These are phyloP conservation scores for Scleromitrula shiraiana DNA, from an alignment of 2,329 filamentous ascomycete species.

Conservation along the genomic window DNA sequence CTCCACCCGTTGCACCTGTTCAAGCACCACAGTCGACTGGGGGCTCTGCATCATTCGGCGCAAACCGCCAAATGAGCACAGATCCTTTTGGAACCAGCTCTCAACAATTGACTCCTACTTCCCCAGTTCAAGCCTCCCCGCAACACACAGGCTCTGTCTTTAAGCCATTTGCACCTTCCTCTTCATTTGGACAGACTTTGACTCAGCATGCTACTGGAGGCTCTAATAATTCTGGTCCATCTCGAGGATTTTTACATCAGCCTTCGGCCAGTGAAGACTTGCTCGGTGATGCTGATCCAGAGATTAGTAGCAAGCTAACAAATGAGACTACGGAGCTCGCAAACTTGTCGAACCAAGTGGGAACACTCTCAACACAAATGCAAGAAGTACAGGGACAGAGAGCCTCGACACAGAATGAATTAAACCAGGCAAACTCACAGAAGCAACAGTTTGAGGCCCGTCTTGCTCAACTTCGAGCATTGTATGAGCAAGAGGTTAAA, in stretches of 20 bases:
- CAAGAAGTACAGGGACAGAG: constrained; percentile 85
- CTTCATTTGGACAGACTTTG: constrained; percentile 80
- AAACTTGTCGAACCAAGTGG: constrained; percentile 92
- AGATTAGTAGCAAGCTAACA: constrained; percentile 79
- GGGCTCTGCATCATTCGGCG: constrained; percentile 53
- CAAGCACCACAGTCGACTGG: constrained; percentile 64
- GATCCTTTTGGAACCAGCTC: constrained; percentile 35
- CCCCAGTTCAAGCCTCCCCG: constrained; percentile 21
- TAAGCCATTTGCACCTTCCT: constrained; percentile 88
- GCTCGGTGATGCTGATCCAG: constrained; percentile 81
- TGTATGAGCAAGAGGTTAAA: constrained; percentile 91
- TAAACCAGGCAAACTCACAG: constrained; percentile 73
- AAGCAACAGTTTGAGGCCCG: constrained; percentile 91
- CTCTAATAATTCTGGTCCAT: constrained; percentile 32
- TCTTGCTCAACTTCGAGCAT: constrained; percentile 72
- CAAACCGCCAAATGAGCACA: constrained; percentile 32
- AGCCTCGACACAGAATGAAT: constrained; percentile 67
- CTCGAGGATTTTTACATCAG: constrained; percentile 34
- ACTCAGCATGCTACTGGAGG: constrained; percentile 66
- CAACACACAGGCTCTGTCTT: constrained; percentile 42
- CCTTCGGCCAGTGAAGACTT: constrained; percentile 66
- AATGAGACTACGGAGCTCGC: constrained; percentile 87
- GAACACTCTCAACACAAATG: constrained; percentile 85
- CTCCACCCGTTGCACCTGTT: constrained; percentile 38
- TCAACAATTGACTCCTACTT: constrained; percentile 22